Percentiles rank a stretch among this genome's conserved stretches.
phyloP scores from a whole-genome alignment of 2,329 filamentous ascomycete species.

The Fusarium sp. region DNA sequence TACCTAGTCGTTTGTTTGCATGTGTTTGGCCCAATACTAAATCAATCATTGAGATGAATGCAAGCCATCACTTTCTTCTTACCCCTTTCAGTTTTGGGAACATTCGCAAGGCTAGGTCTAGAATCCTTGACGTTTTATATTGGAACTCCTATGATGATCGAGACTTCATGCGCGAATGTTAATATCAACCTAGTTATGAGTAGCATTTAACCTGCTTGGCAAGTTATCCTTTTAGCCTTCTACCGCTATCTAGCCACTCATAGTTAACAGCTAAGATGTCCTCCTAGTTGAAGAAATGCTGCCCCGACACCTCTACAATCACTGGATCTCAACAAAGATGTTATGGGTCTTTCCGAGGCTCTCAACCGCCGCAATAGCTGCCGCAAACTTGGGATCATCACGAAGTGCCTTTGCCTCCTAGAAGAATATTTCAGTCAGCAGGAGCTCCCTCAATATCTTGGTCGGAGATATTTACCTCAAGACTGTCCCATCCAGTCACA shows the following conservation, averaged over 20 bases:
- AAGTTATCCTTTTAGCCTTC: background rate
- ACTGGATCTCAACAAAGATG: background rate
- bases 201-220: background rate
- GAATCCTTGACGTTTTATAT: background rate
- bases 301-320: background rate
- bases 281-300: background rate
- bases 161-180: background rate
- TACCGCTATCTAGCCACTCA: background rate
- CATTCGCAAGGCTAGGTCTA: background rate
- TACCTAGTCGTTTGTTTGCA: too few relatives aligned
- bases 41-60: too few relatives aligned
- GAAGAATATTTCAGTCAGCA: background rate
- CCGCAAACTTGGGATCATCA: background rate
- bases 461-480: background rate
- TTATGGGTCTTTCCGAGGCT: background rate
- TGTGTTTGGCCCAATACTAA: too few relatives aligned
- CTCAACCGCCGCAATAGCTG: background rate
- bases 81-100: background rate
- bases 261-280: background rate
- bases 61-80: too few relatives aligned
- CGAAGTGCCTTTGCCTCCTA: background rate
- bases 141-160: background rate
- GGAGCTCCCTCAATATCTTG: background rate
- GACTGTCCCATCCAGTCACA: background rate
- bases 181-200: background rate